Conservation (phyloP, 495 filamentous ascomycete genomes). For the Podospora comata region DNA sequence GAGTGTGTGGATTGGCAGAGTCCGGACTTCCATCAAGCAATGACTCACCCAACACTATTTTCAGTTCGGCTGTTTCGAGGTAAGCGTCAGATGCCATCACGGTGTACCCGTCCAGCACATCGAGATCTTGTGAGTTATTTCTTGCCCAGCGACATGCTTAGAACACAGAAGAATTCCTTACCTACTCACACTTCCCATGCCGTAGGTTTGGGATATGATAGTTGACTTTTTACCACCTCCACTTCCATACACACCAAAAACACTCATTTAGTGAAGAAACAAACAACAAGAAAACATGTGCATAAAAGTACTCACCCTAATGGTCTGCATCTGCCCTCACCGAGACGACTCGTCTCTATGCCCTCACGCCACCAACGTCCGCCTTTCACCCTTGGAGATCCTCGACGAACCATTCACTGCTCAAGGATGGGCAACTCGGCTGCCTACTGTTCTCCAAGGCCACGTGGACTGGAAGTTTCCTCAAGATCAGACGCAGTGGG, state of each 20-base stretch:
- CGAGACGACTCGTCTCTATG: not conserved
- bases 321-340: constrained; percentile 4
- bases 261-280: not conserved
- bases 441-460: constrained; percentile 1
- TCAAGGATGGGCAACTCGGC: not conserved
- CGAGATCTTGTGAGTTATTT: not conserved
- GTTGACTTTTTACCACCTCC: not conserved
- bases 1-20: not conserved
- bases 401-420: not conserved
- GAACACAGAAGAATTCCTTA: not conserved
- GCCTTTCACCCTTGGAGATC: not conserved
- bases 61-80: not conserved
- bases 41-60: not conserved
- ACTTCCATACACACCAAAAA: not conserved
- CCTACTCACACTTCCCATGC: no score
- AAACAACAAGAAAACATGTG: not conserved
- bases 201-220: not conserved
- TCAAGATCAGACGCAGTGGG: constrained; percentile 1
- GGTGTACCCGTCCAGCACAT: not conserved
- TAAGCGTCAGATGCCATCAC: not conserved
- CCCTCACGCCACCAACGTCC: not conserved
- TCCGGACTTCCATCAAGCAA: not conserved
- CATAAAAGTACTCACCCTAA: not conserved
- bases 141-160: not conserved
- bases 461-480: not conserved